Conservation (phyloP, 2,329 filamentous ascomycete species). For the Microthyrium microscopicum region DNA sequence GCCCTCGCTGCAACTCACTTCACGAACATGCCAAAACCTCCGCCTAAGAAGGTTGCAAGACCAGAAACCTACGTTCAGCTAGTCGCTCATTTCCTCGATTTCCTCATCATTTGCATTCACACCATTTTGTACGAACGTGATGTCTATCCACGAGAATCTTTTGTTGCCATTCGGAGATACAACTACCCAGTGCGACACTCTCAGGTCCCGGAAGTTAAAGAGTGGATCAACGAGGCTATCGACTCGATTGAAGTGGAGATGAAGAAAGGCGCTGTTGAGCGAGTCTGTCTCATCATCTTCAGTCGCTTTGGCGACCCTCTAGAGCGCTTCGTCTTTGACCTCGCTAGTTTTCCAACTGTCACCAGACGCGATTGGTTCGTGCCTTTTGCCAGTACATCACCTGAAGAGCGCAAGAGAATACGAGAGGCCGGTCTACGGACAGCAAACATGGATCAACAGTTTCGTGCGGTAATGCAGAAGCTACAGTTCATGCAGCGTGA, state of each 20-base stretch:
- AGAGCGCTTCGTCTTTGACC: slow-evolving; percentile 44
- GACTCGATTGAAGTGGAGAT: slow-evolving; percentile 55
- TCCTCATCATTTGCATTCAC: slow-evolving; percentile 70
- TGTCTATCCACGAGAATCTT: slow-evolving; percentile 64
- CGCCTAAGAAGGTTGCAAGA: too few relatives aligned
- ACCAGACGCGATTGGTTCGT: slow-evolving; percentile 29
- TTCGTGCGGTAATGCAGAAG: slow-evolving; percentile 49
- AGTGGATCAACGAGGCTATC: slow-evolving; percentile 71
- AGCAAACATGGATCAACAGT: slow-evolving; percentile 51
- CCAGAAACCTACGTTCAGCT: slow-evolving; percentile 40
- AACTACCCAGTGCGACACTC: slow-evolving; percentile 74
- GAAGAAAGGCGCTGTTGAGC: slow-evolving; percentile 35
- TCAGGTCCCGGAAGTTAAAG: slow-evolving; percentile 69
- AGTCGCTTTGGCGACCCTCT: slow-evolving; percentile 34
- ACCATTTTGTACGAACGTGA: slow-evolving; percentile 68
- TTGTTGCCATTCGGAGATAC: slow-evolving; percentile 64
- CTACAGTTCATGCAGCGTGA: slow-evolving; percentile 43
- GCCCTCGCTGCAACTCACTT: too few relatives aligned
- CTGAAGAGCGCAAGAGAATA: slow-evolving; percentile 9
- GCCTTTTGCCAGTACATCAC: slow-evolving; percentile 24
- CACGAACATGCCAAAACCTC: too few relatives aligned
- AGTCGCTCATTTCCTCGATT: slow-evolving; percentile 55
- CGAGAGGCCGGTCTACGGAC: slow-evolving; percentile 12
- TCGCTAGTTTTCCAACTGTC: slow-evolving; percentile 38
- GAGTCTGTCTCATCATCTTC: slow-evolving; percentile 40